Evolutionary conservation across 208 protist genomes (phyloP).

Genomic region (Acanthamoeba royreba): DNA sequence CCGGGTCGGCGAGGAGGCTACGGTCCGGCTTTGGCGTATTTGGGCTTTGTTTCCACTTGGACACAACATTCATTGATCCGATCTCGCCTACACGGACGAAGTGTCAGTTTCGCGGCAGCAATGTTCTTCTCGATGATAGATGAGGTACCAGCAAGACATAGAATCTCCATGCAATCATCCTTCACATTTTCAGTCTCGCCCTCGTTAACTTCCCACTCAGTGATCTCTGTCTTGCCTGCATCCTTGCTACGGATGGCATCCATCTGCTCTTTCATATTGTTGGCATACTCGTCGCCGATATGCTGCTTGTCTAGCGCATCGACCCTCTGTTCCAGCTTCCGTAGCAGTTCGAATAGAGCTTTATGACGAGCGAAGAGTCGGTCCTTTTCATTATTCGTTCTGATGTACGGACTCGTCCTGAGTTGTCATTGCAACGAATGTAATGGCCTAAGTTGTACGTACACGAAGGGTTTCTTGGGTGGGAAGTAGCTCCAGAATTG

Average conservation of each 20-base stretch:
- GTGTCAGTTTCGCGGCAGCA: too few relatives aligned
- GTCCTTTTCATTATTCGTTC: not conserved
- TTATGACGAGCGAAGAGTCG: not conserved
- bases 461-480: slow-evolving; percentile 9
- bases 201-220: not conserved
- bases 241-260: not conserved
- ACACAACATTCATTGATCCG: not conserved
- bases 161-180: not conserved
- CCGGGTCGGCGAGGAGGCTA: not conserved
- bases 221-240: not conserved
- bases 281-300: not conserved
- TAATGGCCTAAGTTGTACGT: too few relatives aligned
- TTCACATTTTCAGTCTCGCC: not conserved
- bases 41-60: not conserved
- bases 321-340: not conserved
- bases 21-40: not conserved
- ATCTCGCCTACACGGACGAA: too few relatives aligned
- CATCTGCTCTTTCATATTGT: not conserved
- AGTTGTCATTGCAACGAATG: too few relatives aligned
- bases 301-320: not conserved
- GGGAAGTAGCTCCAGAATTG: slow-evolving; percentile 12
- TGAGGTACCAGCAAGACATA: not conserved
- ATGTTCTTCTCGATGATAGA: too few relatives aligned
- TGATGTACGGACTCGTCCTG: too few relatives aligned
- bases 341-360: not conserved